Evolutionary conservation across 148 eudicot genomes (phyloP), one percentile per base, ranked within the genome.

Genomic region (Spergularia marina): DNA sequence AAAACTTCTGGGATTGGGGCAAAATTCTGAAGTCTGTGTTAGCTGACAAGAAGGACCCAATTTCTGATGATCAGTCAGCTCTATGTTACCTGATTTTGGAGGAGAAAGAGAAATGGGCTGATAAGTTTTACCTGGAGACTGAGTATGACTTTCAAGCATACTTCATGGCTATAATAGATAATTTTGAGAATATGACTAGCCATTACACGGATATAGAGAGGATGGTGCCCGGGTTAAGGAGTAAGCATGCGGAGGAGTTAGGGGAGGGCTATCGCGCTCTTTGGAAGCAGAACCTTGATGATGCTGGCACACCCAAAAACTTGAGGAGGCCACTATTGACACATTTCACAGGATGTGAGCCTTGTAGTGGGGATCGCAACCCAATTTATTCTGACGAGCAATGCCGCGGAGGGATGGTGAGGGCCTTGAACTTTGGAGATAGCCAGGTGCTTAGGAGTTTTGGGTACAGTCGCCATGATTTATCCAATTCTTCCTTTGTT

Each of bases 301-400:
- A 21, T 1, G 34, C 82, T 74, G 84, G 74, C 74, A 80, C 23
- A 40, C 10, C 52, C 2, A n/a, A 10, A 41, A 13, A 7, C 36
- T 21, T 40, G 76, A 80, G 88, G 47, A 78, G 97, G 69, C 97
- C 98, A 34, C 89, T 94, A 74, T 84, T 94, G 25, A 91, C 97
- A 0, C 98, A 94, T 72, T 94, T 94, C 39, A 89, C 97, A 0
- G 98, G 98, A 57, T 94, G 98, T 68, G 92, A 94, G 79, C 98
- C 94, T 1, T 94, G 98, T 39, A 89, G 87, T 58, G 98, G 98
- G 23, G 76, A 74, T 5, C 92, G 86, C 57, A 89, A 88, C 25
- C 81, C 84, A 72, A 68, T 79, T 80, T 94, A 94, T 49, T 54
- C 83, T 0, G 86, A 78, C 0, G 82, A 86, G 21, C 71, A 74